phyloP scores from a whole-genome alignment of 176 grass and related monocot species.

The Tuctoria greenei region DNA sequence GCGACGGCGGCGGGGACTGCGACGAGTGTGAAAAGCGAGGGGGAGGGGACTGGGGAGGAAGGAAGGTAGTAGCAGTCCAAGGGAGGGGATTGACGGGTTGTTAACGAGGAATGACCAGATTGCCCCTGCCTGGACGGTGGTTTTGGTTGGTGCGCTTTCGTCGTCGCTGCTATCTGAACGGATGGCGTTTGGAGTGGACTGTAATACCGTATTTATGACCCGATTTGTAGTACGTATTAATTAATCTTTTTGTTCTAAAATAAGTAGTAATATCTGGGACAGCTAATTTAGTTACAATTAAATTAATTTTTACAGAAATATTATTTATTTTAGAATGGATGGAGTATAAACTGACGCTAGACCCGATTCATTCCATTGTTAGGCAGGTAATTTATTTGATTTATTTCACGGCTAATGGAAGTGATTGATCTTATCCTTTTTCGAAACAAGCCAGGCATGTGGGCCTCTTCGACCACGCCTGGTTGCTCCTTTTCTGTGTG shows the following conservation, averaged over 20 bases:
- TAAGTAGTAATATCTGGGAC: no score
- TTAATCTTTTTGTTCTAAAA: no score
- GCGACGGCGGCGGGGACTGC: slow-evolving; percentile 8
- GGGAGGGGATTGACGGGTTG: not conserved
- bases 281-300: no score
- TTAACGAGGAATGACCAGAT: not conserved
- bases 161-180: slow-evolving; percentile 12
- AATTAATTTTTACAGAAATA: no score
- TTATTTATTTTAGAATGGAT: no score
- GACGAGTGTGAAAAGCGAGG: slow-evolving; percentile 16
- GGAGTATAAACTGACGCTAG: not conserved
- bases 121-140: slow-evolving; percentile 24
- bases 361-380: not conserved
- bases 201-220: no score
- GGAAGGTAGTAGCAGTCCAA: not conserved
- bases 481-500: not conserved
- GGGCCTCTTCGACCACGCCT: not conserved
- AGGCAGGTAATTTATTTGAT: no score
- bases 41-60: not conserved
- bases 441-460: not conserved
- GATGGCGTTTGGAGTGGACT: not conserved
- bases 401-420: not conserved
- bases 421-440: not conserved
- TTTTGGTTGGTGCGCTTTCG: slow-evolving; percentile 3
- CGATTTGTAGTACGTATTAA: no score